Evolutionary conservation across 2,329 filamentous ascomycete species (phyloP).

Genomic region (Aspergillus quadrilineatus): DNA sequence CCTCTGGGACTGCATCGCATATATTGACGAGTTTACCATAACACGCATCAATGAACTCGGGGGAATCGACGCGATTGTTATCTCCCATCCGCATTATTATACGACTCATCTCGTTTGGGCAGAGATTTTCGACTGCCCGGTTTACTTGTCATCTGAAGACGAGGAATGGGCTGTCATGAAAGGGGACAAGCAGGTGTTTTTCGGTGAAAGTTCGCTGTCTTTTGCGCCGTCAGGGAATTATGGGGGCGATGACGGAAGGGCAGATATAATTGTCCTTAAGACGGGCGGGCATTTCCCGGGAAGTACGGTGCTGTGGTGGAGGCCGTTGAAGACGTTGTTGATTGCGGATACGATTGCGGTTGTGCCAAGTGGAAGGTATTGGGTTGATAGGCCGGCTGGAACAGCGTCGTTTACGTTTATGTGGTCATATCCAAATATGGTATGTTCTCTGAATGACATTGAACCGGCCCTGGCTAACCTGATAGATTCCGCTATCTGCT

Average conservation of each 20-base stretch:
- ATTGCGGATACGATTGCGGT: conserved; percentile 76
- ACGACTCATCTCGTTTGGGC: conserved; percentile 75
- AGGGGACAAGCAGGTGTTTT: conserved; percentile 30
- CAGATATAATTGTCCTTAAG: conserved; percentile 63
- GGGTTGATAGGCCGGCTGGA: conserved; percentile 37
- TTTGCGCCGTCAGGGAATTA: conserved; percentile 1
- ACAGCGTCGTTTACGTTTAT: conserved; percentile 65
- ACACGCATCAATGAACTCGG: conserved; percentile 58
- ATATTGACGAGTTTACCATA: conserved; percentile 65
- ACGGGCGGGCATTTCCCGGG: conserved; percentile 79
- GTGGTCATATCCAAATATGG: conserved; percentile 70
- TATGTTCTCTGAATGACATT: conserved; percentile 21
- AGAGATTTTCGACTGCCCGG: conserved; percentile 63
- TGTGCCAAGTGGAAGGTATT: conserved; percentile 52
- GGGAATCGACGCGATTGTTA: conserved; percentile 69
- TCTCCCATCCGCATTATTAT: conserved; percentile 81
- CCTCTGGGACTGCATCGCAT: conserved; percentile 75
- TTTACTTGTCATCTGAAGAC: conserved; percentile 69
- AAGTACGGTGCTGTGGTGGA: conserved; percentile 65
- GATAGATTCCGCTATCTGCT: conserved; percentile 65
- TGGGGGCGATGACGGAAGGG: background rate
- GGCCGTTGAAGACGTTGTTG: conserved; percentile 61
- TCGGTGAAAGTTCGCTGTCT: conserved; percentile 27
- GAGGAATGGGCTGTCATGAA: conserved; percentile 59
- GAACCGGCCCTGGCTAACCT: background rate